phyloP scores from a whole-genome alignment of 2,329 filamentous ascomycete genomes.

The Sarocladium strictum region DNA sequence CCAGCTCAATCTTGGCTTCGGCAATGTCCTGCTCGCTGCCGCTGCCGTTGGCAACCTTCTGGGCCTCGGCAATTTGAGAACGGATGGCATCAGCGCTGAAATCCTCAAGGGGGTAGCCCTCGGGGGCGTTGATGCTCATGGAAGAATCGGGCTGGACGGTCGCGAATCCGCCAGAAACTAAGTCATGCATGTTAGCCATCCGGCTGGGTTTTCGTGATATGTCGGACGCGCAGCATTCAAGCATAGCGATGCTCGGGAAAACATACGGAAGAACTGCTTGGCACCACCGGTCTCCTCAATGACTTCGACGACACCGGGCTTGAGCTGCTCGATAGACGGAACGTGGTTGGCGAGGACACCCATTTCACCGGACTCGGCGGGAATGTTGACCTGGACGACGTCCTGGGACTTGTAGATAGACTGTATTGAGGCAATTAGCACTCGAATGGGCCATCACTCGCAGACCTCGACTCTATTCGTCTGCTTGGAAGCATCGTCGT shows the following conservation, averaged over 20 bases:
- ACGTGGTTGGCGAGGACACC: constrained; percentile 99
- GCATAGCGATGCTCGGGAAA: constrained; percentile 10
- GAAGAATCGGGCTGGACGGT: constrained; percentile 91
- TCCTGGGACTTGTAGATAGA: constrained; percentile 63
- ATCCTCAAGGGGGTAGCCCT: constrained; percentile 90
- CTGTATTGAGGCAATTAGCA: constrained; percentile 54
- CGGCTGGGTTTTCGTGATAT: no score
- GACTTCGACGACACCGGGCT: constrained; percentile 93
- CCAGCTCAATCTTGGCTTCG: constrained; percentile 98
- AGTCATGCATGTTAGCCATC: background rate
- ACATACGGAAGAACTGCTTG: constrained; percentile 98
- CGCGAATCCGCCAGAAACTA: constrained; percentile 95
- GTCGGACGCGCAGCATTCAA: constrained; percentile 12
- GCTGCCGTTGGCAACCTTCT: constrained; percentile 85
- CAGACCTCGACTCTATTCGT: constrained; percentile 12
- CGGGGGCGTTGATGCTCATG: constrained; percentile 97
- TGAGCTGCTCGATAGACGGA: constrained; percentile 96
- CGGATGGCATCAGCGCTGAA: constrained; percentile 89
- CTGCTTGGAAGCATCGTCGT: constrained; percentile 11
- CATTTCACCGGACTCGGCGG: constrained; percentile 98
- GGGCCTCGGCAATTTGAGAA: constrained; percentile 86
- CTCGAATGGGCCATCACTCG: constrained; percentile 20
- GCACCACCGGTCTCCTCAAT: constrained; percentile 81
- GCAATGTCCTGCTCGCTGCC: constrained; percentile 97
- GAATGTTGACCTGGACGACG: constrained; percentile 94